Base-by-base conservation (phyloP, 1,284 basidiomycete genomes). In the Moniliophthora roreri region DNA sequence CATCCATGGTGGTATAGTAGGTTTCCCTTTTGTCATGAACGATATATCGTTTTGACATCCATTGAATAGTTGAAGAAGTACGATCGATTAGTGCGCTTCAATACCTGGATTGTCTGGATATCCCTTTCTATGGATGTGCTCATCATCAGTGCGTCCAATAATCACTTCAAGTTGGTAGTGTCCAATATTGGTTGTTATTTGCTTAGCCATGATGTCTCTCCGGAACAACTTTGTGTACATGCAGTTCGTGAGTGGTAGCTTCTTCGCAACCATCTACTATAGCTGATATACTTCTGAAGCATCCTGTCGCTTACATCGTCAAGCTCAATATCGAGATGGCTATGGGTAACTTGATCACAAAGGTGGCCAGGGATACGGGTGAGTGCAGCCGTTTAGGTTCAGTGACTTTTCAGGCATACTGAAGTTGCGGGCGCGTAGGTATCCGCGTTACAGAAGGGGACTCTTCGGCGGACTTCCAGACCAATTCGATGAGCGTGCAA, bases 321-420 rank as follows among this genome's bases (percentile, higher is more conserved):
- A 50, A 50, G 48, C 36, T 50, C 21, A 50, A 50, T 36, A 50
- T 50, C 24, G 48, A 50, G 23, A 50, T 50, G 48, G 48, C 48
- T 26, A 50, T 50, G 48, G 18, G 34, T 38, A 50, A 50, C 20
- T 26, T 50, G n/a, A 50, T 50, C 36, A 50, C 37, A 18, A 50
- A 50, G 48, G 48, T 50, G 16, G 48, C 48, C 20, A 16, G 16
- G n/a, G 48, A 50, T 26, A 50, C 48, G n/a, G 48, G 48, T 50
- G 16, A 24, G 48, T 40, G 11, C 2, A 5, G 13, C 15, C 21
- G n/a, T n/a, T n/a, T n/a, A n/a, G n/a, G n/a, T n/a, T n/a, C 16
- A 21, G 13, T 16, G 20, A 21, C 35, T 15, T 21, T n/a, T 13
- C 15, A 15, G 32, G 7, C 24, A 40, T 38, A 18, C 36, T 50